Conservation (phyloP, 176 grass and related monocot species). For the Elymus sibiricus region DNA sequence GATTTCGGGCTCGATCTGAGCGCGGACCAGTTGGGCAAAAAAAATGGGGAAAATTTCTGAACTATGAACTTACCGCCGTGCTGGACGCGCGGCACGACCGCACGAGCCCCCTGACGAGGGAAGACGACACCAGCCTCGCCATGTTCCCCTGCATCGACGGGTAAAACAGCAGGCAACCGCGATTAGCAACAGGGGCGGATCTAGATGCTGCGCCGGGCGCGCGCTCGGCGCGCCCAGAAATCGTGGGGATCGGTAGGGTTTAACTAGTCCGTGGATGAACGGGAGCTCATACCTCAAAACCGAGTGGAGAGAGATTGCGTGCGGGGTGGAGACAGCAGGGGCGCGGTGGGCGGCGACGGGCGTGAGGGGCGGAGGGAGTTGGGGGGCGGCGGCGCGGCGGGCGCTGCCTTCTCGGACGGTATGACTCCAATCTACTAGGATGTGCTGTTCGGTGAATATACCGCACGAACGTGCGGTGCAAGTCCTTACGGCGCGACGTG, state of each 20-base stretch:
- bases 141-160: slow-evolving; percentile 36
- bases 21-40: neutral
- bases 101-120: slow-evolving; percentile 36
- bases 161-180: neutral
- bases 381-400: neutral
- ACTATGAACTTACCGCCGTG: slow-evolving; percentile 16
- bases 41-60: neutral
- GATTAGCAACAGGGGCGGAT: neutral
- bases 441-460: neutral
- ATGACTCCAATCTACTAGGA: neutral
- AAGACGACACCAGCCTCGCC: slow-evolving; percentile 37
- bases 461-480: neutral
- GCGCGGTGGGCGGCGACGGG: neutral
- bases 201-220: neutral
- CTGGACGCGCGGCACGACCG: slow-evolving; percentile 27
- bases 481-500: neutral
- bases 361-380: neutral
- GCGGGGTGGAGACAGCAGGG: neutral
- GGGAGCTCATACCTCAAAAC: neutral
- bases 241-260: neutral
- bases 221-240: neutral
- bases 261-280: neutral
- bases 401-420: neutral
- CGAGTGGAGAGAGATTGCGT: neutral
- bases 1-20: neutral